Evolutionary conservation across 2,329 filamentous ascomycete genomes (phyloP), one percentile per base, ranked within the genome.

Genomic region (Alternaria incomplexa): DNA sequence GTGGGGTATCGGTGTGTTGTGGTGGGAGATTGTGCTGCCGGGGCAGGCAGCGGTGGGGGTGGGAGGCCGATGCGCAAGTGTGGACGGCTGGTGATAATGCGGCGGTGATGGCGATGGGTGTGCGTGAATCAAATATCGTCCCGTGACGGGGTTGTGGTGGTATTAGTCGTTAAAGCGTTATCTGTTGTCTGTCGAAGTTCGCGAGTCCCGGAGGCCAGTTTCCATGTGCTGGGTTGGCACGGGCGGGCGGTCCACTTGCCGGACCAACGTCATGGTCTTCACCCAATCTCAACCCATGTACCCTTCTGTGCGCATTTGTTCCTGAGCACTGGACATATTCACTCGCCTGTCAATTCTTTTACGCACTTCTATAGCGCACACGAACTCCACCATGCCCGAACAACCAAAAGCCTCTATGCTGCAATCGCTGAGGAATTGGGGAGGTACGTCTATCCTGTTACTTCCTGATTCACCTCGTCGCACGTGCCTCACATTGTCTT

Each of bases 401-500:
- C 73, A 78, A 63, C 69, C 75, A 6, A 66, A 80, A 63, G 73
- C 81, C 56, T 80, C 81, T 46, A 67, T 79, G 30, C 73, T 85
- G 53, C 80, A 82, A 61, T 83, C 81, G 62, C 81, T 83, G 43
- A 81, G 81, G 66, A 82, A 82, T 68, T 86, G 84, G 84, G 85
- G 85, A 74, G 82, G 85, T 86, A 80, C 67, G 82, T 82, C 56
- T 26, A 50, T 47, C 36, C 56, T 20, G 13, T 48, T 23, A 54
- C 44, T 20, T 54, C 44, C 45, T 28, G 10, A 17, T 20, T 17
- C 45, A 48, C 43, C 32, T 25, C 9, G 30, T 54, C 25, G 36
- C 59, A 61, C 59, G 54, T 61, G 59, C 54, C 56, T 46, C 36
- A 65, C 54, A 36, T 17, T 12, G 47, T 12, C 26, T 40, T 44